Evolutionary conservation across 768 basidiomycete genomes (phyloP).

Genomic region (Lentinula raphanica): DNA sequence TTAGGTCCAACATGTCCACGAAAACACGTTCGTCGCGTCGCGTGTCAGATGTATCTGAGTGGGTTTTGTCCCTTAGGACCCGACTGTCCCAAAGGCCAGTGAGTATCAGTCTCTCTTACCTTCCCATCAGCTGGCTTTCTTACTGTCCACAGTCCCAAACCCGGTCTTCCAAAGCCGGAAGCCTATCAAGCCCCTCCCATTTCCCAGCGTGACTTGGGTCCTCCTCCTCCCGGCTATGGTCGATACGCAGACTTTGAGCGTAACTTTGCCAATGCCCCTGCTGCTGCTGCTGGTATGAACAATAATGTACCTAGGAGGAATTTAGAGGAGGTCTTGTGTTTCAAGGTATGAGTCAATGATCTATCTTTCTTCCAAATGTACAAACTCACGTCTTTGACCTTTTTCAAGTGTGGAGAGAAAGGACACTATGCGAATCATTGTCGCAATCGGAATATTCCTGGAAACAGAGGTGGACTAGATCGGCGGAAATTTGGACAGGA

Average conservation of each 20-base stretch:
- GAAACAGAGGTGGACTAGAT: constrained; percentile 82
- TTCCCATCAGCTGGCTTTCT: constrained; percentile 4
- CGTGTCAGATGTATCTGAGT: constrained; percentile 86
- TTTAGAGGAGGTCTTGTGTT: constrained; percentile 79
- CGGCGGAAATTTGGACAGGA: constrained; percentile 36
- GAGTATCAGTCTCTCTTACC: constrained; percentile 31
- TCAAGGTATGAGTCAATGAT: constrained; percentile 53
- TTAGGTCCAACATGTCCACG: constrained; percentile 83
- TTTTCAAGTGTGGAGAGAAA: constrained; percentile 73
- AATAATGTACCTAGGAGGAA: constrained; percentile 51
- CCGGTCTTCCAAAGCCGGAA: constrained; percentile 59
- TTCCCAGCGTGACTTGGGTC: constrained; percentile 75
- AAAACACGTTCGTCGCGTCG: constrained; percentile 88
- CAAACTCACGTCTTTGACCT: background rate
- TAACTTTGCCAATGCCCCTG: constrained; percentile 33
- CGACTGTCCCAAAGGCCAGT: constrained; percentile 89
- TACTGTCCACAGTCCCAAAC: constrained; percentile 59
- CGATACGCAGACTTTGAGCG: constrained; percentile 77
- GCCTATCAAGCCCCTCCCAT: constrained; percentile 78
- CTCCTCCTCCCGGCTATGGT: constrained; percentile 89
- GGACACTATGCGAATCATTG: constrained; percentile 97
- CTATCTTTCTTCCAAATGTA: constrained; percentile 2
- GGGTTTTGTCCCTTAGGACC: constrained; percentile 91
- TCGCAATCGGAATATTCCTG: constrained; percentile 84
- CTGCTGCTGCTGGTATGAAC: constrained; percentile 16